Evolutionary conservation across 2,329 filamentous ascomycete species (phyloP), one percentile per base, ranked within the genome.

Genomic region (Aureobasidium sp.): DNA sequence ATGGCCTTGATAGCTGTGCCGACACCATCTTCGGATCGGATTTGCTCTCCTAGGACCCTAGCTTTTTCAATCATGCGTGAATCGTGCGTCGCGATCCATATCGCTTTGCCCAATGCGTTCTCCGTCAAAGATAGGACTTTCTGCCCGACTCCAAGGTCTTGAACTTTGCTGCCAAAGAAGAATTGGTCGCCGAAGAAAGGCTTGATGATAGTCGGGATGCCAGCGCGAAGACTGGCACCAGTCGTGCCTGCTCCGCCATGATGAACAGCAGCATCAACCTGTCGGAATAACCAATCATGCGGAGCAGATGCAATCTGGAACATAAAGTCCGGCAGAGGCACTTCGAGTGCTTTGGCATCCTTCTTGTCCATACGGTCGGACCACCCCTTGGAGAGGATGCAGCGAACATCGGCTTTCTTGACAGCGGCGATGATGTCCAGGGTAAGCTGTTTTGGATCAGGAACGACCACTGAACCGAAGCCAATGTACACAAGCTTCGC

Each of bases 151-250:
- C 94, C 93, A 6, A 99, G 80, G 69, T 97, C 93, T 73, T 97
- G 91, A 1, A 97, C 89, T 4, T 94, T 83, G 34, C 82, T 84
- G 7, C 91, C 94, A 69, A 96, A 97, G 79, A 99, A 99, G 80
- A 89, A 97, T 72, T 99, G 94, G 69, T 99, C 94, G 5, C 94
- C 94, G 71, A 99, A 99, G 78, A 97, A 99, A 0, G 94, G 94
- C 64, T 93, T 90, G 71, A 97, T 89, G 65, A 99, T 92, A 0
- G 94, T 97, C 0, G 94, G 94, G 5, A 96, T 85, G 2, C 94
- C 94, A 0, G 92, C 92, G 58, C 94, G 83, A 53, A 99, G 79
- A 73, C 91, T 96, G 0, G 94, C 94, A 2, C 94, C 94, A 0
- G 94, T 99, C 0, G 94, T 99, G 2, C 94, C 94, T 5, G 91